phyloP scores from a whole-genome alignment of 331 rosid genomes.

The Acacia pycnantha region DNA sequence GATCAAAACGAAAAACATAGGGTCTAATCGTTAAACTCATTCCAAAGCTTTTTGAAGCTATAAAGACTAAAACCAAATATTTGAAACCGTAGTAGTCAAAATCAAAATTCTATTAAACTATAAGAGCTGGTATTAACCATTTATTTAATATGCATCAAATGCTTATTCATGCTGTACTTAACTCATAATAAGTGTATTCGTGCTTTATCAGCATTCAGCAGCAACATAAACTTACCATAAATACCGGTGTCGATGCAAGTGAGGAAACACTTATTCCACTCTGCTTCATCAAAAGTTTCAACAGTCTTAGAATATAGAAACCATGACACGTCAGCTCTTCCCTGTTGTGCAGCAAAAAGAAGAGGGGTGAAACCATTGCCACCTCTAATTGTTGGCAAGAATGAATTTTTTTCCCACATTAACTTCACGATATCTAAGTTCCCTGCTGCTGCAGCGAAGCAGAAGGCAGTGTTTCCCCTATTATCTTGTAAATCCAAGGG shows the following conservation, averaged over 20 bases:
- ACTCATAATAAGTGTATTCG: not conserved
- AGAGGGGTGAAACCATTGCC: conserved; percentile 28
- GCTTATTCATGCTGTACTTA: not conserved
- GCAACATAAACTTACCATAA: conserved; percentile 25
- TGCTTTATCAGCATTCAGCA: not conserved
- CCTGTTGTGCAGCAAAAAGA: conserved; percentile 35
- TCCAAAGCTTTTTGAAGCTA: too few relatives aligned
- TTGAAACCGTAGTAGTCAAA: too few relatives aligned
- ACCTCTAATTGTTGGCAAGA: not conserved
- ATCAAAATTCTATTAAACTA: too few relatives aligned
- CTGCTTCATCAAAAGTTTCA: not conserved
- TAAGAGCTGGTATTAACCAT: too few relatives aligned
- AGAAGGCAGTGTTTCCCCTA: conserved; percentile 36
- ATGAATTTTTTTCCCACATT: not conserved
- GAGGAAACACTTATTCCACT: conserved; percentile 21
- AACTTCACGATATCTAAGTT: not conserved
- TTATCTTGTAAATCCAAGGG: conserved; percentile 13
- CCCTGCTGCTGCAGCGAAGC: conserved; percentile 41
- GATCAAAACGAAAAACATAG: too few relatives aligned
- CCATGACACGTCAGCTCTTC: conserved; percentile 29
- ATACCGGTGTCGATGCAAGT: conserved; percentile 30
- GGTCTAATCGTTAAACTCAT: too few relatives aligned
- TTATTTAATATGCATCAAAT: not conserved
- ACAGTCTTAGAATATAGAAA: not conserved
- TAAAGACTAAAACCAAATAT: too few relatives aligned